phyloP scores from a whole-genome alignment of 495 filamentous ascomycete genomes.

The Tetracladium setigerum region DNA sequence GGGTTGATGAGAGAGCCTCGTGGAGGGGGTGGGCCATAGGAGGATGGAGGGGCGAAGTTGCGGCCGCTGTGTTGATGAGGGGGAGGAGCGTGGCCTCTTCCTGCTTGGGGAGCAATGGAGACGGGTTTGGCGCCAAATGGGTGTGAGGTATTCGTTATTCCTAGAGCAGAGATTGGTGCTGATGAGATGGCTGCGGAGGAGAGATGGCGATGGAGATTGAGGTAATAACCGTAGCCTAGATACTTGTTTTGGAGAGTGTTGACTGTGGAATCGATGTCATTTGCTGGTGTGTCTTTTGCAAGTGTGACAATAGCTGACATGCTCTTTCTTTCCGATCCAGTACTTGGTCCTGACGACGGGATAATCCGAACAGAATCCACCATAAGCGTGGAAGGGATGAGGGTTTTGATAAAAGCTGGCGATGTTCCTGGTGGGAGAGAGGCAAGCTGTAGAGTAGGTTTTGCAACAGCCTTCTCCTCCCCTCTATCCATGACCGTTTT shows the following conservation, averaged over 20 bases:
- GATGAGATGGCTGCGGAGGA: slow-evolving; percentile 68
- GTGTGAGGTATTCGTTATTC: slow-evolving; percentile 47
- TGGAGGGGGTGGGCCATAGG: slow-evolving; percentile 42
- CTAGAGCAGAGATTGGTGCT: slow-evolving; percentile 38
- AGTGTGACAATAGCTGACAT: slow-evolving; percentile 78
- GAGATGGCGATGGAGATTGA: slow-evolving; percentile 73
- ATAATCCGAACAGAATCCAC: slow-evolving; percentile 75
- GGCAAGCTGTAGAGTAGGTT: slow-evolving; percentile 76
- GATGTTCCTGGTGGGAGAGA: slow-evolving; percentile 58
- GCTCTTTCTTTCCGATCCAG: slow-evolving; percentile 62
- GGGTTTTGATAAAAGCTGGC: slow-evolving; percentile 61
- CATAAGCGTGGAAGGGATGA: slow-evolving; percentile 58
- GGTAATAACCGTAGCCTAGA: slow-evolving; percentile 78
- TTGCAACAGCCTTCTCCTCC: slow-evolving; percentile 63
- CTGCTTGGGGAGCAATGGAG: slow-evolving; percentile 30
- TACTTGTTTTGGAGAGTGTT: slow-evolving; percentile 77
- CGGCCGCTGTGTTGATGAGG: slow-evolving; percentile 63
- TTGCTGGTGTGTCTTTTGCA: slow-evolving; percentile 73
- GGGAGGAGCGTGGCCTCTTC: slow-evolving; percentile 49
- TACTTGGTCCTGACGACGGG: slow-evolving; percentile 44
- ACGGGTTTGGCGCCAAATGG: slow-evolving; percentile 82
- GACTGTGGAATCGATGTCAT: slow-evolving; percentile 77
- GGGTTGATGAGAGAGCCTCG: slow-evolving; percentile 28
- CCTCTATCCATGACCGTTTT: not conserved
- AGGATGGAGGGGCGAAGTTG: slow-evolving; percentile 75